Evolutionary conservation across 2,329 filamentous ascomycete species (phyloP), one percentile per base, ranked within the genome.

Genomic region (Fusarium sp.): DNA sequence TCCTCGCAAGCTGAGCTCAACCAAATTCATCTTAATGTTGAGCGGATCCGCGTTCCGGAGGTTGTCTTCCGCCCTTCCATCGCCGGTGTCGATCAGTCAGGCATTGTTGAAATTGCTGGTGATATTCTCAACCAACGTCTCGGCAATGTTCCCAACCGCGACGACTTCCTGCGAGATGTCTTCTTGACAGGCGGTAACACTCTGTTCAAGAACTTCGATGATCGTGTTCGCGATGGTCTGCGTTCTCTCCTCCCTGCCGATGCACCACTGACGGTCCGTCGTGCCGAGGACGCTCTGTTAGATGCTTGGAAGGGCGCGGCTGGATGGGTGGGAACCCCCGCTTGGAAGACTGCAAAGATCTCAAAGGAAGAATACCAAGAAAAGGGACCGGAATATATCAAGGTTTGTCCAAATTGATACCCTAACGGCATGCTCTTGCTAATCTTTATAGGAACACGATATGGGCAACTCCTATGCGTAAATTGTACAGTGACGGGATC

Each of bases 281-380:
- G 88, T 52, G 96, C 96, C 1, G 83, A 85, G 61, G 91, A 98
- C 79, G 89, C 93, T 4, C 80, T 96, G 30, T 84, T 97, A 38
- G 96, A 99, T 85, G 93, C 95, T 6, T 99, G 96, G 96, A 93
- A 88, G 80, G 96, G 96, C 11, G 96, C 96, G 2, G 95, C 96
- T 15, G 86, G 89, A 68, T 99, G 96, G 95, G 92, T 91, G 20
- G 85, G 88, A 15, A 85, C 86, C 2, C 78, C 84, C 35, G 85
- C 86, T 23, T 90, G 90, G 82, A 89, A 86, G 78, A 81, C 83
- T 38, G 89, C 90, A 7, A 91, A 90, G 67, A 88, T 99, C 44
- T 92, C 91, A 3, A 90, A 88, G 75, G 91, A 92, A 73, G 96
- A 98, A 81, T 99, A 94, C 82, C 81, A 89, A 75, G 96, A 99